Percentiles rank a stretch among this genome's conserved stretches.
Conservation (phyloP, 2,329 filamentous ascomycete genomes). For the Beauveria scarabaeidicola region DNA sequence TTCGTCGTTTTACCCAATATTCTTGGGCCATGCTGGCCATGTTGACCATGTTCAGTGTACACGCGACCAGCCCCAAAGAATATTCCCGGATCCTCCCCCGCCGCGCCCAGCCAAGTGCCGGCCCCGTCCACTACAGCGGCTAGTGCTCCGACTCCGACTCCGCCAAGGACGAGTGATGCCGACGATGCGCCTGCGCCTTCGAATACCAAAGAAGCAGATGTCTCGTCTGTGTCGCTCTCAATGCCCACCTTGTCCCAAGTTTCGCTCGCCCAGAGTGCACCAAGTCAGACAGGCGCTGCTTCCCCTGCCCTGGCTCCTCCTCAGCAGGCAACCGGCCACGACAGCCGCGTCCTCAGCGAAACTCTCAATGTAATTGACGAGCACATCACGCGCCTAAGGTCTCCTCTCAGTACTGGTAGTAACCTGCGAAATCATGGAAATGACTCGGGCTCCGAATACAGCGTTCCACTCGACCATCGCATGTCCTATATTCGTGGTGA, state of each 20-base stretch:
- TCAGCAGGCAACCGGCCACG: constrained; percentile 31
- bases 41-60: constrained; percentile 41
- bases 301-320: constrained; percentile 25
- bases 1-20: constrained; percentile 29
- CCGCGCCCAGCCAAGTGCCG: not conserved
- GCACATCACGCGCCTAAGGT: constrained; percentile 80
- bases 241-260: constrained; percentile 20
- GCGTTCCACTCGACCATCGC: constrained; percentile 65
- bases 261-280: constrained; percentile 14
- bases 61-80: constrained; percentile 49
- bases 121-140: not conserved
- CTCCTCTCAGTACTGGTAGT: constrained; percentile 40
- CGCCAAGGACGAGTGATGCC: not conserved
- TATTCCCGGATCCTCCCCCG: constrained; percentile 18
- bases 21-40: constrained; percentile 14
- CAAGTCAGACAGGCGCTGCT: constrained; percentile 22
- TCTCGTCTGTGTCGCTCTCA: constrained; percentile 20
- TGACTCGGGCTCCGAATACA: constrained; percentile 87
- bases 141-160: constrained; percentile 14
- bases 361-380: constrained; percentile 95
- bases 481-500: constrained; percentile 89
- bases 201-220: constrained; percentile 6
- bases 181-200: constrained; percentile 17
- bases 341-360: constrained; percentile 77
- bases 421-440: constrained; percentile 45